Conservation (phyloP, 2,329 filamentous ascomycete genomes). For the Alternaria ethzedia region DNA sequence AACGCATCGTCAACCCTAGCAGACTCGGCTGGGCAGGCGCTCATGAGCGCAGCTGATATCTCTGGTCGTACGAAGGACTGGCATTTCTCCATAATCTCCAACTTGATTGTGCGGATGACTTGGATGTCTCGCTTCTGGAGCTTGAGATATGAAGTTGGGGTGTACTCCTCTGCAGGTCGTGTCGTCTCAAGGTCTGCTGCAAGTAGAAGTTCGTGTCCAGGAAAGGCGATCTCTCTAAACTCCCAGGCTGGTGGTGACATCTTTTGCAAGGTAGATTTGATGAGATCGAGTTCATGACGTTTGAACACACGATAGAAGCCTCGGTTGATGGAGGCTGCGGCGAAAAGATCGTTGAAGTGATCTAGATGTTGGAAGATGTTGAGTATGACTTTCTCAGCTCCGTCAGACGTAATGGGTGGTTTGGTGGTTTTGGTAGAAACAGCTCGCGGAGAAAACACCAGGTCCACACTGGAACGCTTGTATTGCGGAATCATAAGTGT, state of each 20-base stretch:
- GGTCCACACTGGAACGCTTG: slow-evolving; percentile 29
- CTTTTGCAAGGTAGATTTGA: slow-evolving; percentile 58
- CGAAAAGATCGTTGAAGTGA: slow-evolving; percentile 62
- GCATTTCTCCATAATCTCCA: slow-evolving; percentile 61
- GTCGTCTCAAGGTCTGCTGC: slow-evolving; percentile 53
- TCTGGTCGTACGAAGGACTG: slow-evolving; percentile 63
- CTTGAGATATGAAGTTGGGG: slow-evolving; percentile 59
- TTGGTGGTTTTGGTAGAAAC: slow-evolving; percentile 23
- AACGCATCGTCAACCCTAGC: slow-evolving; percentile 66
- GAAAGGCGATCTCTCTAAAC: slow-evolving; percentile 63
- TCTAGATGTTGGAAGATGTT: slow-evolving; percentile 58
- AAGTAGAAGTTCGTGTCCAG: slow-evolving; percentile 53
- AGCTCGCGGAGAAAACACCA: slow-evolving; percentile 27
- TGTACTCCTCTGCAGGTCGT: slow-evolving; percentile 59
- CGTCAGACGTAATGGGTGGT: slow-evolving; percentile 48
- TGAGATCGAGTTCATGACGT: slow-evolving; percentile 60
- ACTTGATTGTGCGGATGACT: slow-evolving; percentile 62
- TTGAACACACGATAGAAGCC: slow-evolving; percentile 66
- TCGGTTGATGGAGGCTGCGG: slow-evolving; percentile 60
- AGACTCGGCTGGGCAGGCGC: slow-evolving; percentile 53
- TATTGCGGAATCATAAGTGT: slow-evolving; percentile 32
- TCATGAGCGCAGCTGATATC: slow-evolving; percentile 61
- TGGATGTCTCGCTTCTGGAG: slow-evolving; percentile 60
- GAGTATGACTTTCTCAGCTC: slow-evolving; percentile 59
- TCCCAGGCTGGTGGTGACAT: slow-evolving; percentile 67